Base-by-base conservation (phyloP, 2,329 filamentous ascomycete genomes). In the Ascochyta lentis region DNA sequence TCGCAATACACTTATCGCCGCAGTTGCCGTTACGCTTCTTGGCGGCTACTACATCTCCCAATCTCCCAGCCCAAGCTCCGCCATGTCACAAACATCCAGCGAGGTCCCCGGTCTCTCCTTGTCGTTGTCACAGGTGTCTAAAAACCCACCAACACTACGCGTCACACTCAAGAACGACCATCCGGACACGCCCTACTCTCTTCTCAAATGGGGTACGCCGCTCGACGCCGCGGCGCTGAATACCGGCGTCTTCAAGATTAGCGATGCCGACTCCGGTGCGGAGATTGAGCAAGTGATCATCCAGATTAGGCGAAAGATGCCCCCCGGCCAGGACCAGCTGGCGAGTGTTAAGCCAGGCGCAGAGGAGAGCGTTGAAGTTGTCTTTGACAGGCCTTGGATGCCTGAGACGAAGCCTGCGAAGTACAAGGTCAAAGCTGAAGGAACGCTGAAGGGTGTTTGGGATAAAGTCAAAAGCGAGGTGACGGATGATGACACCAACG, bases 201-300 rank as follows among this genome's bases (percentile, higher is more conserved):
- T 79, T 7, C 62, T 76, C 23, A 73, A 68, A 59, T 79, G 77
- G 77, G 69, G 73, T 42, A 76, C 76, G 1, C 77, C 77, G 5
- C 63, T 79, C 38, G 77, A 79, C 52, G 56, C 67, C 2, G 62
- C 70, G 33, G 75, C 75, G 9, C 51, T 74, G 16, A 74, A 75
- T 19, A 71, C 75, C 3, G 76, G 76, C 15, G 66, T 78, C 4
- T 74, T 79, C 56, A 69, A 57, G 13, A 63, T 78, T 23, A 54
- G 58, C 6, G 60, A 76, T 43, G 59, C 54, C 15, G 61, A 62
- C 0, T 69, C 66, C 4, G 70, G 67, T 0, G 52, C 70, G 4
- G 64, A 68, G 33, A 55, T 78, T 6, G 43, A 66, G 35, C 71
- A 70, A 4, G 57, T 70, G 12, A 58, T 66, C 4, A 40, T 78